Percentiles rank a stretch among this genome's conserved stretches.
These are phyloP conservation scores for Discostella stelligera DNA, from an alignment of 352 stramenopile species.

Conservation along the genomic window DNA sequence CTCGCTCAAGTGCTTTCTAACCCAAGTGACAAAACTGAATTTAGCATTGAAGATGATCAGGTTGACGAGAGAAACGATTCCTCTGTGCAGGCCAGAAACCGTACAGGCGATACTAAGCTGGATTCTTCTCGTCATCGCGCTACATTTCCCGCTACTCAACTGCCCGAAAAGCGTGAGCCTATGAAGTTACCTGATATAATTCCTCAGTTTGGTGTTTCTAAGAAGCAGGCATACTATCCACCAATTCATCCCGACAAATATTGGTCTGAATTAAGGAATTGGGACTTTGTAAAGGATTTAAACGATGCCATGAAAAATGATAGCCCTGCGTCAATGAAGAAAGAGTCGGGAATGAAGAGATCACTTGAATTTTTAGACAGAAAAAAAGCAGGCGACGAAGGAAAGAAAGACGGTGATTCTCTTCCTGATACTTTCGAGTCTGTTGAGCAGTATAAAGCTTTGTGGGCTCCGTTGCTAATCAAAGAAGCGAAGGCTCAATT, in stretches of 20 bases:
- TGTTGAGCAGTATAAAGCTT: constrained; percentile 46
- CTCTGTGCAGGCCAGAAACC: background rate
- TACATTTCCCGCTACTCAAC: background rate
- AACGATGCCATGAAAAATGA: constrained; percentile 27
- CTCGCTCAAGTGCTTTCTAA: background rate
- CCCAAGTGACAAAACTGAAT: background rate
- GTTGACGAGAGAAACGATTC: background rate
- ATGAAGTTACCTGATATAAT: background rate
- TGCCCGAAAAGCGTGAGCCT: background rate
- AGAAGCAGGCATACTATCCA: constrained; percentile 38
- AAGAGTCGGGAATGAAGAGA: constrained; percentile 32
- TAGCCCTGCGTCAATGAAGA: background rate
- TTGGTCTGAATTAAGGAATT: constrained; percentile 48
- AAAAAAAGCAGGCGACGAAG: constrained; percentile 33
- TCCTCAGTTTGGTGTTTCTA: background rate
- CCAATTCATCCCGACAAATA: constrained; percentile 46
- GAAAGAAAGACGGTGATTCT: constrained; percentile 1
- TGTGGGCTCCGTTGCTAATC: constrained; percentile 54
- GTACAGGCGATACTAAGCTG: background rate
- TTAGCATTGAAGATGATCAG: background rate
- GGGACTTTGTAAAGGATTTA: constrained; percentile 69
- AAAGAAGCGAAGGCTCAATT: constrained; percentile 57
- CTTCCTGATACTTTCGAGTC: constrained; percentile 55
- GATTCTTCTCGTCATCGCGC: background rate
- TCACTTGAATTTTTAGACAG: constrained; percentile 37